Evolutionary conservation across 2,329 filamentous ascomycete genomes (phyloP), one percentile per base, ranked within the genome.

Genomic region (Ceratocystis destructans): DNA sequence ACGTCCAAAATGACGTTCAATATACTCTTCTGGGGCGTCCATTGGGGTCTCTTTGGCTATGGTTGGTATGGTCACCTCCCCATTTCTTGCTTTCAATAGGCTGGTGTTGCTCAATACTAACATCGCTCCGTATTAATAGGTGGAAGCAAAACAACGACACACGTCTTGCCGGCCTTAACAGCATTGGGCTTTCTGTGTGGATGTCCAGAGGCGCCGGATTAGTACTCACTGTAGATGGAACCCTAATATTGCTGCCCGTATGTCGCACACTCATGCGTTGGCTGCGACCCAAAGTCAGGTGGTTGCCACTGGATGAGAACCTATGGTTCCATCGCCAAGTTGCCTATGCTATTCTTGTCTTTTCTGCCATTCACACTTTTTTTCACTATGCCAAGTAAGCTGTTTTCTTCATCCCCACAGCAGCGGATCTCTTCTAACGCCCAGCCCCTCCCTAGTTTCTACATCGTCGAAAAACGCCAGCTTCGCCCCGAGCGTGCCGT

Each of bases 311-410:
- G n/a, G 94, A 99, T 73, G 94, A 99, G 78, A 95, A 92, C 68
- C 82, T 92, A 70, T 99, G 92, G 91, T 95, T 99, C 76, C 94
- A 99, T 79, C 83, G 93, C 70, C 94, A 99, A 75, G 83, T 96
- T 48, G 93, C 94, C 28, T 99, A 99, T 74, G 81, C 90, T 1
- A 80, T 97, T 77, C 80, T 97, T 2, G 73, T 96, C 65, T 99
- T 92, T 76, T 89, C 87, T 31, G 81, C 86, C 62, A 76, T 90
- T 37, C 94, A 99, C 75, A 87, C 87, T 1, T 74, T 81, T 17
- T 85, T 85, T 62, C 94, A 99, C 77, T 99, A 99, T 72, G 90
- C 97, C 79, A 99, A 99, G 66, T 67, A 64, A 62, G 66, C n/a
- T 10, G 50, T 8, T 12, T 61, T 25, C 20, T 4, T 33, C 45